Evolutionary conservation across 805 yeast genomes (phyloP).

Genomic region (Sugiyamaella mastotermitis): DNA sequence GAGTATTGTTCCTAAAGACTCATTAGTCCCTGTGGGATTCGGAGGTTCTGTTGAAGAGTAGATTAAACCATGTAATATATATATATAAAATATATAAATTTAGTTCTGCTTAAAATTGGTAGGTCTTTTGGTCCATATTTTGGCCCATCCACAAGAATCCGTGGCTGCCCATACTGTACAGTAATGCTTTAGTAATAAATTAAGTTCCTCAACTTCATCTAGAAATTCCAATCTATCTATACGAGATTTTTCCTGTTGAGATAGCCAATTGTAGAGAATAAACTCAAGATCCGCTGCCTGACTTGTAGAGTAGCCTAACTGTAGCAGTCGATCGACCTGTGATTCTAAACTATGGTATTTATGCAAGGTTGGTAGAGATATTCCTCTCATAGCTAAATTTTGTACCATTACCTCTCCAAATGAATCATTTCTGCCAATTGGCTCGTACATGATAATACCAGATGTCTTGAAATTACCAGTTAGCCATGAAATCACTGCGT

Average conservation of each 20-base stretch:
- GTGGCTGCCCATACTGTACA: conserved; percentile 36
- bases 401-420: conserved; percentile 66
- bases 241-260: conserved; percentile 34
- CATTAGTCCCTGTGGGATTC: conserved; percentile 48
- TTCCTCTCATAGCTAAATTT: conserved; percentile 56
- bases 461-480: conserved; percentile 23
- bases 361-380: conserved; percentile 52
- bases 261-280: conserved; percentile 40
- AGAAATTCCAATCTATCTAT: conserved; percentile 54
- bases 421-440: conserved; percentile 52
- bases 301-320: conserved; percentile 23
- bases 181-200: conserved; percentile 57
- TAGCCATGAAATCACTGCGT: conserved; percentile 41
- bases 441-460: conserved; percentile 53
- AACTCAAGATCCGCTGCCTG: conserved; percentile 42
- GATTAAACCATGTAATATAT: no score
- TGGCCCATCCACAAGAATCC: background rate
- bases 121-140: no score
- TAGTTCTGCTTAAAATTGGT: no score
- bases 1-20: conserved; percentile 47
- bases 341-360: conserved; percentile 42
- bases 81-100: no score
- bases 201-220: conserved; percentile 71
- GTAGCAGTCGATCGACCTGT: conserved; percentile 35
- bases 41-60: conserved; percentile 34